A percentile compares a stretch with the other conserved stretches of the same genome.
Evolutionary conservation across 306 rosid genomes (phyloP).

Genomic region (Ammopiptanthus mongolicus): DNA sequence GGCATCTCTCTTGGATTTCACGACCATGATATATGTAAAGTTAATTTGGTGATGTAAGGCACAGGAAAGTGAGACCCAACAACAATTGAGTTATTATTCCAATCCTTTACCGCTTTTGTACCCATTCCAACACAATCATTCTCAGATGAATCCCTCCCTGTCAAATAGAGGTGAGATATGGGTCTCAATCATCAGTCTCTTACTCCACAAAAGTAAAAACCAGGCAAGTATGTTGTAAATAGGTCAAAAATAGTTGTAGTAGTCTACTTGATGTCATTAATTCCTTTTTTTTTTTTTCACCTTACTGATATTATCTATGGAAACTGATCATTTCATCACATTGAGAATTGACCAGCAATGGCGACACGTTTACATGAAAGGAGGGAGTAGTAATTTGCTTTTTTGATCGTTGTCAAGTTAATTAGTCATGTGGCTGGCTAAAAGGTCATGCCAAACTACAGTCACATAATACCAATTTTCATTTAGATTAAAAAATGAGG

Average conservation of each 20-base stretch:
- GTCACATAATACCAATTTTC: not conserved
- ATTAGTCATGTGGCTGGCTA: not conserved
- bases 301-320: not conserved
- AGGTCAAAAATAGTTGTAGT: conserved; percentile 4
- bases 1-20: conserved; percentile 31
- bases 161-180: conserved; percentile 26
- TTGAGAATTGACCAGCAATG: not conserved
- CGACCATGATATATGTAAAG: conserved; percentile 19
- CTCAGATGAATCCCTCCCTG: conserved; percentile 39
- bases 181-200: conserved; percentile 46
- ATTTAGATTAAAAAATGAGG: too few species aligned
- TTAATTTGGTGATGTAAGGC: conserved; percentile 22
- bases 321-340: conserved; percentile 2
- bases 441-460: not conserved
- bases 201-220: conserved; percentile 30
- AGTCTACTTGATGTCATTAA: not conserved
- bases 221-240: not conserved
- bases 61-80: conserved; percentile 30
- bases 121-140: conserved; percentile 71
- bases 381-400: not conserved
- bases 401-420: not conserved
- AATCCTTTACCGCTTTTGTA: conserved; percentile 40
- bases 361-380: not conserved
- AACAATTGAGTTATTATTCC: conserved; percentile 44
- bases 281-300: not conserved